Base-by-base conservation (phyloP, 169 alveolate species). In the Plasmodium cynomolgi region DNA sequence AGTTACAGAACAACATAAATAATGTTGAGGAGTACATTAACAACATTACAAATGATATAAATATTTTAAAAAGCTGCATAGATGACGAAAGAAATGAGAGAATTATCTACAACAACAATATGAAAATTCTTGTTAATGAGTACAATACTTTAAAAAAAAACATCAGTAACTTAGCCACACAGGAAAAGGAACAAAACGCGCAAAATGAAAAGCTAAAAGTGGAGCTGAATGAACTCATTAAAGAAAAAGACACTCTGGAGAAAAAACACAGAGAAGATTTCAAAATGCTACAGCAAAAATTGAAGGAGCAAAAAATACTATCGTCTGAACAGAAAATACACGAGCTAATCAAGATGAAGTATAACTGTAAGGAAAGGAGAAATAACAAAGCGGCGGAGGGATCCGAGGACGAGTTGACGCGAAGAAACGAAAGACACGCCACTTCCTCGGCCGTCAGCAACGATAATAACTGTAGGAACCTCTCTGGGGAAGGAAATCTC, bases 51-150 rank as follows among this genome's bases (percentile, higher is more conserved):
- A 90, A 90, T 41, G 94, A 90, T 80, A 90, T 90, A 41, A 90
- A 90, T 34, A 62, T 80, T 26, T 26, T 90, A 74, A 90, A 90
- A 68, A 81, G 83, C 50, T 26, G 37, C 33, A 90, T 90, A 90
- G 94, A 90, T 68, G 94, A 90, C 50, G 94, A 90, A 90, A 79
- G 94, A 41, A 90, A 90, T 29, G 94, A 90, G 34, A 90, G 94
- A 58, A 90, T 90, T n/a, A 90, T 90, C 29, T 90, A 80, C 34
- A 90, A 90, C 44, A 90, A 90, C 26, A 90, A 90, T 26, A 90
- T 90, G 94, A 90, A 90, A 90, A 54, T 90, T 39, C 74, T 90
- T 26, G 83, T 90, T 80, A 90, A 90, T 80, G 94, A 90, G 50
- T 90, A 90, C 62, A 90, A 90, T 41, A 80, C 81, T 41, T 80